Base-by-base conservation (phyloP, 805 yeast genomes). In the Candida odintsovae region DNA sequence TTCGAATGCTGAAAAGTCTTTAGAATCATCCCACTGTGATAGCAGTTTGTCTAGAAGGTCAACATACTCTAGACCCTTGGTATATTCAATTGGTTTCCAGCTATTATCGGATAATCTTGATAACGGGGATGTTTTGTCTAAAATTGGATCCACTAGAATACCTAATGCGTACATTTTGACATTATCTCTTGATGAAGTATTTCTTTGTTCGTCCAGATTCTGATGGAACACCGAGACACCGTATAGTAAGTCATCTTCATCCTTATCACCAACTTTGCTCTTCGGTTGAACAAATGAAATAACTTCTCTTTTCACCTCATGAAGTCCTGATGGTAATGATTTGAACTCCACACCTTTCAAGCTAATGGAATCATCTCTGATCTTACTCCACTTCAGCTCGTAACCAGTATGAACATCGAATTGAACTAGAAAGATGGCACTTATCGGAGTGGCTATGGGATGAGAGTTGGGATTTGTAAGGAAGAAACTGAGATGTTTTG, bases 271-370 rank as follows among this genome's bases (percentile, higher is more conserved):
- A 2, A 45, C 50, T 10, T 56, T 47, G 11, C 50, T 46, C 35
- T 60, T 64, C 9, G 70, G 65, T 7, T 56, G 62, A 3, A 71
- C 73, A 62, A 83, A 82, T 44, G 77, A 75, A 1, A 83, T 69
- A 2, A 77, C 74, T 56, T 83, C 90, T 13, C 55, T 47, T 19
- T 62, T 60, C 3, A 69, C 68, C 13, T 76, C 70, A 56, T 83
- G 90, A 2, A 82, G 66, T 1, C 90, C 89, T 0, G 87, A 80
- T 0, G 90, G 90, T 39, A 83, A 63, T n/a, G 82, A 69, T 52
- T 79, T 77, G 63, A 73, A 83, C 61, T 83, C 90, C 4, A 83
- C 57, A 12, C 75, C 73, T 26, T 69, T 62, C 22, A 78, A 55
- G 0, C 69, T 51, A 15, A 59, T 48, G 8, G 42, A 23, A 4